A percentile compares a stretch with the other conserved stretches of the same genome.
Conservation (phyloP, 192 early-diverging fungal genomes). For the Ambispora gerdemannii region DNA sequence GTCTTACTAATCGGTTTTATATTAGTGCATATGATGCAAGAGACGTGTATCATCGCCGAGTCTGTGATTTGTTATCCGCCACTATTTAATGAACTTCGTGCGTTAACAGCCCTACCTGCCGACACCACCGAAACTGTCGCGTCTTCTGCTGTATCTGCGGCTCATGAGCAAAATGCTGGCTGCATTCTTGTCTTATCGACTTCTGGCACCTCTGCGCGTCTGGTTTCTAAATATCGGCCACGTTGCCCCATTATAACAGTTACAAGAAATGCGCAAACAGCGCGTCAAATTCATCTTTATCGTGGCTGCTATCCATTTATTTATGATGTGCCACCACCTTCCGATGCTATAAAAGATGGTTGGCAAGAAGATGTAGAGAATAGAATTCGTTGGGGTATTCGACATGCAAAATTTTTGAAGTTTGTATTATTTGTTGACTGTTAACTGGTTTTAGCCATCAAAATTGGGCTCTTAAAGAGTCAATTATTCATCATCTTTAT, state of each 20-base stretch:
- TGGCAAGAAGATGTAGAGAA: constrained; percentile 85
- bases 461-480: not conserved
- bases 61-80: constrained; percentile 92
- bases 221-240: constrained; percentile 94
- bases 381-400: constrained; percentile 74
- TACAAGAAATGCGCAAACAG: constrained; percentile 72
- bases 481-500: not conserved
- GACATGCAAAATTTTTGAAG: constrained; percentile 64
- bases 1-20: too few species aligned
- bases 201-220: constrained; percentile 81
- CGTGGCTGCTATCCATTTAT: constrained; percentile 80
- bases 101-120: constrained; percentile 70
- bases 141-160: constrained; percentile 79
- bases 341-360: constrained; percentile 41
- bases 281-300: constrained; percentile 73
- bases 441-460: not conserved
- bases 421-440: constrained; percentile 28
- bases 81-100: constrained; percentile 85
- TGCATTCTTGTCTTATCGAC: constrained; percentile 90
- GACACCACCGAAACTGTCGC: constrained; percentile 90
- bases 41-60: constrained; percentile 90
- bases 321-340: constrained; percentile 51
- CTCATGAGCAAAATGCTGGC: constrained; percentile 79
- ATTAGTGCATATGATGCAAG: constrained; percentile 86
- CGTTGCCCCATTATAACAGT: constrained; percentile 88